These are phyloP conservation scores for Alternaria ventricosa DNA, from an alignment of 2,329 filamentous ascomycete genomes.

Conservation along the genomic window DNA sequence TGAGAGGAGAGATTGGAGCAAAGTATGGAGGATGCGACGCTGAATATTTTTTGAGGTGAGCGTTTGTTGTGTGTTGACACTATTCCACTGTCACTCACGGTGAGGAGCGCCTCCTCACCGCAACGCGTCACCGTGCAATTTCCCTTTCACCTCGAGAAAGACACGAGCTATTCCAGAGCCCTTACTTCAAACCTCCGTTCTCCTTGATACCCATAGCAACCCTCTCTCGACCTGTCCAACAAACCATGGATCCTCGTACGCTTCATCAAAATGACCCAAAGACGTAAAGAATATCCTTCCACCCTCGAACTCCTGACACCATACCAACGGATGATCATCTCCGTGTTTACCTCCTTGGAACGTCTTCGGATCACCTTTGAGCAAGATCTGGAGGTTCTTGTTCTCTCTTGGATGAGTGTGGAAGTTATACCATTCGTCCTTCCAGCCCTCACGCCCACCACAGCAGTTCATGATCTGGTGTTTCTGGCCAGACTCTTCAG, in stretches of 20 bases:
- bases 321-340: slow-evolving; percentile 35
- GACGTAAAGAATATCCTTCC: slow-evolving; percentile 31
- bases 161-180: background rate
- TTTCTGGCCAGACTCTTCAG: slow-evolving; percentile 3
- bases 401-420: slow-evolving; percentile 31
- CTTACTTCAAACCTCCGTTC: background rate
- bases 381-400: slow-evolving; percentile 22
- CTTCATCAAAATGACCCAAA: slow-evolving; percentile 38
- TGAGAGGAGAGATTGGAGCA: background rate
- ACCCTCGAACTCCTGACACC: slow-evolving; percentile 40
- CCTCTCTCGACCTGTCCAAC: slow-evolving; percentile 23
- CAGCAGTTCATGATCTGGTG: slow-evolving; percentile 14
- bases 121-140: background rate
- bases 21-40: background rate
- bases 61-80: background rate
- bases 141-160: background rate
- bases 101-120: background rate
- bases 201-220: slow-evolving; percentile 25
- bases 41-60: background rate
- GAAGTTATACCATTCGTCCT: slow-evolving; percentile 43
- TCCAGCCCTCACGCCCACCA: slow-evolving; percentile 17
- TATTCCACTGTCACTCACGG: background rate
- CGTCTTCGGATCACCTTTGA: slow-evolving; percentile 26
- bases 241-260: slow-evolving; percentile 35
- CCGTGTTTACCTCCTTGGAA: slow-evolving; percentile 33